phyloP scores from a whole-genome alignment of 2,329 filamentous ascomycete species.

The Alternaria ethzedia region DNA sequence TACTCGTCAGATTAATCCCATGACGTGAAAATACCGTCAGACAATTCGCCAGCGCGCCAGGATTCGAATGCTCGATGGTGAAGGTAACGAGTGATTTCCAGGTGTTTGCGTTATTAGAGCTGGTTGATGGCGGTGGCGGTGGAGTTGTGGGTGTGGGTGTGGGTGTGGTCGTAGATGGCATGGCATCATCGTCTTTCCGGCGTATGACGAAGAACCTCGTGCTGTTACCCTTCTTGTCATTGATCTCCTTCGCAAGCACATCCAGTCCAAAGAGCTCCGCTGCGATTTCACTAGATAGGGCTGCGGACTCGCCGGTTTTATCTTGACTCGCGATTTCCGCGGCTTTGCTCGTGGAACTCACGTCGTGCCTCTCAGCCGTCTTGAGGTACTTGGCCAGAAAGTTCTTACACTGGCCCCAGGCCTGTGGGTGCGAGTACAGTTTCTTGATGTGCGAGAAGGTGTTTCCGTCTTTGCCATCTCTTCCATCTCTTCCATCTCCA shows the following conservation, averaged over 20 bases:
- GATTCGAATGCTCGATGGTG: slow-evolving; percentile 75
- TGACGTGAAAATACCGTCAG: slow-evolving; percentile 77
- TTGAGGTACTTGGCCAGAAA: slow-evolving; percentile 76
- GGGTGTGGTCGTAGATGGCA: background rate
- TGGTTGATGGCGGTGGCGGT: background rate
- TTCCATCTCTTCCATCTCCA: background rate
- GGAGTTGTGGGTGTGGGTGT: no score
- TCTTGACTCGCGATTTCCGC: slow-evolving; percentile 75
- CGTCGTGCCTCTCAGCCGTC: slow-evolving; percentile 79
- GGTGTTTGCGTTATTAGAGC: background rate
- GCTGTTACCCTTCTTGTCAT: slow-evolving; percentile 77
- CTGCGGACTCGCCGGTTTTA: slow-evolving; percentile 69
- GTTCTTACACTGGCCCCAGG: slow-evolving; percentile 84
- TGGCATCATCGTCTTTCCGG: slow-evolving; percentile 12
- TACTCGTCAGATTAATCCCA: slow-evolving; percentile 84
- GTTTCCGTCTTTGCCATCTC: background rate
- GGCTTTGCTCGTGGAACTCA: slow-evolving; percentile 83
- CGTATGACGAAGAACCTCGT: slow-evolving; percentile 77
- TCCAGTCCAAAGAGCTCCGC: slow-evolving; percentile 71
- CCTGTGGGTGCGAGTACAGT: slow-evolving; percentile 93
- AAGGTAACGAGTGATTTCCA: slow-evolving; percentile 80
- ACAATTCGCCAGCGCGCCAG: slow-evolving; percentile 83
- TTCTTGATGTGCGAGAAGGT: slow-evolving; percentile 70
- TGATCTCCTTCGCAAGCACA: slow-evolving; percentile 71
- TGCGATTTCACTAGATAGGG: slow-evolving; percentile 78